Conservation (phyloP, 1,139 yeast species). For the Eremothecium cymbalariae region DNA sequence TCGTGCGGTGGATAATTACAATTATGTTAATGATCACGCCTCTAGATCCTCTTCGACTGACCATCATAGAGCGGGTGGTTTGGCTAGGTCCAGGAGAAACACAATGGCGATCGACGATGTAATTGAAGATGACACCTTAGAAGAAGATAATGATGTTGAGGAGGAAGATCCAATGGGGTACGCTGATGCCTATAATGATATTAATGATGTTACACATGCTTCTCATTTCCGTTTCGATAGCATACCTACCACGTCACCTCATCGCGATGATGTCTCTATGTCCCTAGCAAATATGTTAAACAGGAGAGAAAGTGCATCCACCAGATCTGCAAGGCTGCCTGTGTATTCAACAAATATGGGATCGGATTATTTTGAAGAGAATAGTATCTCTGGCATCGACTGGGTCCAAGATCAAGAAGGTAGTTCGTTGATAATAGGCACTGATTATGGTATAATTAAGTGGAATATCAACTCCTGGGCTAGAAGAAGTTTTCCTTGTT, state of each 20-base stretch:
- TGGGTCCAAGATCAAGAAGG: constrained; percentile 37
- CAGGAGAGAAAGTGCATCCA: not conserved
- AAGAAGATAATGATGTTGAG: constrained; percentile 10
- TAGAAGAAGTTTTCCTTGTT: constrained; percentile 42
- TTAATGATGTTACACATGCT: constrained; percentile 10
- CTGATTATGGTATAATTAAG: constrained; percentile 40
- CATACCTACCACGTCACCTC: constrained; percentile 3
- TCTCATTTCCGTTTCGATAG: constrained; percentile 4
- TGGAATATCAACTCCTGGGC: constrained; percentile 48
- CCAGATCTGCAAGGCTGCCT: constrained; percentile 5
- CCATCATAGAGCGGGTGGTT: constrained; percentile 1
- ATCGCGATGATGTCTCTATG: constrained; percentile 3
- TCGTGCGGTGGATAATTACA: constrained; percentile 16
- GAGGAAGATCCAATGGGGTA: constrained; percentile 12
- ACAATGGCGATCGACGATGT: constrained; percentile 5
- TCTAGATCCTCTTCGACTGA: not conserved
- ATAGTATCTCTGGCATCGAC: constrained; percentile 43
- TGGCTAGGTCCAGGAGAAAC: constrained; percentile 1
- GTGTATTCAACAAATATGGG: not conserved
- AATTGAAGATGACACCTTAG: constrained; percentile 4
- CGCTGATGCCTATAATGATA: constrained; percentile 18
- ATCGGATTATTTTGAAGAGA: constrained; percentile 24
- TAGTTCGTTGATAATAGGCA: constrained; percentile 39
- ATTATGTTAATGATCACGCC: constrained; percentile 7
- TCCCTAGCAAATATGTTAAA: constrained; percentile 4